Percentiles rank a stretch among this genome's conserved stretches.
These are phyloP conservation scores for Gaillardinia entomophila DNA, from an alignment of 805 yeast species.

Conservation along the genomic window DNA sequence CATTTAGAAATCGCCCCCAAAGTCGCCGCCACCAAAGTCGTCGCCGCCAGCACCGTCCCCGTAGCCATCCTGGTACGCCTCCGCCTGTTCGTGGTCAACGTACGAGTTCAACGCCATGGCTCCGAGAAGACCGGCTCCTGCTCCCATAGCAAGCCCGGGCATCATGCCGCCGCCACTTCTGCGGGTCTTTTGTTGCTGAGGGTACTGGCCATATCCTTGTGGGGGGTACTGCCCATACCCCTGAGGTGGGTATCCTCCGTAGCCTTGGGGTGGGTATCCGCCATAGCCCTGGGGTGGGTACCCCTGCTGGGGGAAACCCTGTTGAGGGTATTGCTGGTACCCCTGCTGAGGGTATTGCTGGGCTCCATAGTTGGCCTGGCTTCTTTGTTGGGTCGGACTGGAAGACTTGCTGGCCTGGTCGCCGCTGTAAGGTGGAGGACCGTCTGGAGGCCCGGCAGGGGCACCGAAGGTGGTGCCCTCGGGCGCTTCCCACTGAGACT, in stretches of 20 bases:
- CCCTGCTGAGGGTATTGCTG: constrained; percentile 7
- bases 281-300: constrained; percentile 15
- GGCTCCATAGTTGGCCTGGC: constrained; percentile 1
- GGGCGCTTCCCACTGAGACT: constrained; percentile 92
- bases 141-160: constrained; percentile 46
- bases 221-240: constrained; percentile 25
- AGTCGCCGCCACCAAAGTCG: constrained; percentile 18
- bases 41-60: constrained; percentile 21
- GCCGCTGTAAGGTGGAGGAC: constrained; percentile 41
- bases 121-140: constrained; percentile 54
- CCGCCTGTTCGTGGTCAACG: constrained; percentile 18
- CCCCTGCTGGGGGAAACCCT: constrained; percentile 6
- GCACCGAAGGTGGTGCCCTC: constrained; percentile 41
- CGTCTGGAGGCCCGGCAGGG: constrained; percentile 39
- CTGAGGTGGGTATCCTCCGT: constrained; percentile 27
- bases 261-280: constrained; percentile 21
- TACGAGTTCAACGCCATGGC: constrained; percentile 43
- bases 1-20: constrained; percentile 12
- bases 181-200: constrained; percentile 29
- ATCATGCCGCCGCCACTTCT: constrained; percentile 23
- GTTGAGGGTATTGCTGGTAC: constrained; percentile 9
- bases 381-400: constrained; percentile 5
- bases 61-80: constrained; percentile 31
- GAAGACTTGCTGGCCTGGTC: constrained; percentile 3
- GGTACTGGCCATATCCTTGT: constrained; percentile 13